These are phyloP conservation scores for Flaveria linearis DNA, from an alignment of 129 eudicot genomes.

Conservation along the genomic window DNA sequence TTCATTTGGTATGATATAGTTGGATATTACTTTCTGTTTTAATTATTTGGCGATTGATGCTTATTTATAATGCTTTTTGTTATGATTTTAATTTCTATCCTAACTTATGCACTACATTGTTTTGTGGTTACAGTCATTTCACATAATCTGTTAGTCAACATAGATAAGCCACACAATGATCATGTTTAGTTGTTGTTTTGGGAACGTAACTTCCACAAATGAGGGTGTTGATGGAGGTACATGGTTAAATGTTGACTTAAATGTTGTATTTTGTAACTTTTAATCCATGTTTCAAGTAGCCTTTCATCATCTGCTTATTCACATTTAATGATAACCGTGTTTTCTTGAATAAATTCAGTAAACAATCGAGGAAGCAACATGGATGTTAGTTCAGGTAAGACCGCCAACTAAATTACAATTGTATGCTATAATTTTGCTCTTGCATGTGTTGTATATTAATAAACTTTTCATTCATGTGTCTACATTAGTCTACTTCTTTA, in stretches of 20 bases:
- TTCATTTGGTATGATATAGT: background rate
- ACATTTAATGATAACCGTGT: background rate
- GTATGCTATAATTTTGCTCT: background rate
- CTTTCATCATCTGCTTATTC: background rate
- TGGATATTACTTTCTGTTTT: background rate
- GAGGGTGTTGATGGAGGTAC: constrained; percentile 52
- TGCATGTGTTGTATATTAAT: background rate
- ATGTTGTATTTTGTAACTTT: background rate
- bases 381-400: constrained; percentile 35
- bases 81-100: background rate
- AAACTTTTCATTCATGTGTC: background rate
- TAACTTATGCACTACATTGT: constrained; percentile 7
- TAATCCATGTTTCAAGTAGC: background rate
- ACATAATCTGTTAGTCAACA: constrained; percentile 19
- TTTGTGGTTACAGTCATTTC: constrained; percentile 20
- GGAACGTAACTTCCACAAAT: constrained; percentile 33
- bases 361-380: constrained; percentile 18
- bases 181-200: constrained; percentile 53
- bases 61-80: background rate
- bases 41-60: constrained; percentile 1
- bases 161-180: constrained; percentile 37
- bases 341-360: constrained; percentile 12
- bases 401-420: background rate
- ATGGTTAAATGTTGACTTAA: background rate
- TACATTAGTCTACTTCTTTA: background rate